phyloP scores from a whole-genome alignment of 1,284 basidiomycete species.

The Microbotryum intermedium region DNA sequence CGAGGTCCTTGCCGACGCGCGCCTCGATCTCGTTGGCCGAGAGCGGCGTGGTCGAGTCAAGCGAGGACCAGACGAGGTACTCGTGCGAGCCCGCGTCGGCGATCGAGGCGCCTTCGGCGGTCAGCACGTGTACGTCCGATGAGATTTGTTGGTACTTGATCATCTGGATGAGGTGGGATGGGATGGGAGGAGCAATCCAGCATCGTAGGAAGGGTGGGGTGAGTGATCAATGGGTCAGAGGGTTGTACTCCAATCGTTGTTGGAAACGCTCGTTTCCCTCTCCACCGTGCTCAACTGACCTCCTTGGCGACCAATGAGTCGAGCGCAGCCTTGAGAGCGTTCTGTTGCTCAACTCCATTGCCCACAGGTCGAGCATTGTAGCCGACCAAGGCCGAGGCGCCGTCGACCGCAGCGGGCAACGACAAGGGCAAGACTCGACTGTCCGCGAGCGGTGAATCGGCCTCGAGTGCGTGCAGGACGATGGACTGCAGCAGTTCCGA shows the following conservation, averaged over 20 bases:
- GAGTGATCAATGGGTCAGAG: too few species aligned
- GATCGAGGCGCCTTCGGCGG: conserved; percentile 72
- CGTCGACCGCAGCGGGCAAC: conserved; percentile 39
- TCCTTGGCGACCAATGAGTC: conserved; percentile 81
- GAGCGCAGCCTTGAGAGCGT: conserved; percentile 71
- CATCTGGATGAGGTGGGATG: too few species aligned
- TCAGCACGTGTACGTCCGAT: conserved; percentile 60
- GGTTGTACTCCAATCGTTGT: too few species aligned
- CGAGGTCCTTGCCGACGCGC: conserved; percentile 63
- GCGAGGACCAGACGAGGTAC: conserved; percentile 78
- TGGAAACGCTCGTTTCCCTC: too few species aligned
- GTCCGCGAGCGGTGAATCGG: conserved; percentile 54
- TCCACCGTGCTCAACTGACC: conserved; percentile 43
- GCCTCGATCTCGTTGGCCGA: conserved; percentile 39
- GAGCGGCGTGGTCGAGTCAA: conserved; percentile 36
- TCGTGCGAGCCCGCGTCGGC: conserved; percentile 80
- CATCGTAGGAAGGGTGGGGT: neutral
- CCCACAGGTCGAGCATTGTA: conserved; percentile 42
- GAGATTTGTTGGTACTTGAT: conserved; percentile 72
- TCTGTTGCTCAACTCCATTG: conserved; percentile 46
- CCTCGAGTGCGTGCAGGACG: conserved; percentile 62
- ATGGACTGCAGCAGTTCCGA: conserved; percentile 55
- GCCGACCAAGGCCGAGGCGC: conserved; percentile 44
- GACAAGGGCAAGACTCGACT: conserved; percentile 62
- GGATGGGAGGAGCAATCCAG: neutral